These are phyloP conservation scores for Volvariella surrecta DNA, from an alignment of 1,284 basidiomycete species.

Conservation along the genomic window DNA sequence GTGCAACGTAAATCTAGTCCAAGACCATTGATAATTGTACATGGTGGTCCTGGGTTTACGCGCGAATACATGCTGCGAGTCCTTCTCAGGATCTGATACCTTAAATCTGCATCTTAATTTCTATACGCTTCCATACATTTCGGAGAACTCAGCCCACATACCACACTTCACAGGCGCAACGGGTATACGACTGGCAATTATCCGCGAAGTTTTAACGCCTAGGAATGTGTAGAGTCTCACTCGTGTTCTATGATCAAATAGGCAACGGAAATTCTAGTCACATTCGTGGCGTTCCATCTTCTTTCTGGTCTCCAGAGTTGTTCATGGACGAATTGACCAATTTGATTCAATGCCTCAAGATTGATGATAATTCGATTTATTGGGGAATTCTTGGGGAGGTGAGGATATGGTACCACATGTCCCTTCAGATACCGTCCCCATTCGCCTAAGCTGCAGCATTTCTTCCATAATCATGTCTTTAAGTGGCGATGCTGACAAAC, in stretches of 20 bases:
- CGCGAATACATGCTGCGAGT: constrained; percentile 10
- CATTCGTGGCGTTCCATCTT: constrained; percentile 27
- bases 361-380: constrained; percentile 25
- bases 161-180: too few species aligned
- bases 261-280: constrained; percentile 41
- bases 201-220: too few species aligned
- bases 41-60: constrained; percentile 22
- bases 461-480: too few species aligned
- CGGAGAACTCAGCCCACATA: too few species aligned
- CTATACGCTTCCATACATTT: too few species aligned
- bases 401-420: constrained; percentile 21
- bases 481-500: too few species aligned
- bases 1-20: too few species aligned
- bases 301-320: constrained; percentile 37
- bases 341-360: constrained; percentile 28
- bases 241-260: constrained; percentile 42
- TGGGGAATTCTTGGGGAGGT: constrained; percentile 46
- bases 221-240: constrained; percentile 15
- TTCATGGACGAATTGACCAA: constrained; percentile 40
- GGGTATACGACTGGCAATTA: too few species aligned
- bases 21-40: constrained; percentile 20
- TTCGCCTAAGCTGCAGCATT: too few species aligned
- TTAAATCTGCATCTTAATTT: background rate
- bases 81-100: background rate
- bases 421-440: too few species aligned